Percentiles rank a stretch among this genome's conserved stretches.
Conservation (phyloP, 2,329 filamentous ascomycete species). For the Chaetomiaceae sp. region DNA sequence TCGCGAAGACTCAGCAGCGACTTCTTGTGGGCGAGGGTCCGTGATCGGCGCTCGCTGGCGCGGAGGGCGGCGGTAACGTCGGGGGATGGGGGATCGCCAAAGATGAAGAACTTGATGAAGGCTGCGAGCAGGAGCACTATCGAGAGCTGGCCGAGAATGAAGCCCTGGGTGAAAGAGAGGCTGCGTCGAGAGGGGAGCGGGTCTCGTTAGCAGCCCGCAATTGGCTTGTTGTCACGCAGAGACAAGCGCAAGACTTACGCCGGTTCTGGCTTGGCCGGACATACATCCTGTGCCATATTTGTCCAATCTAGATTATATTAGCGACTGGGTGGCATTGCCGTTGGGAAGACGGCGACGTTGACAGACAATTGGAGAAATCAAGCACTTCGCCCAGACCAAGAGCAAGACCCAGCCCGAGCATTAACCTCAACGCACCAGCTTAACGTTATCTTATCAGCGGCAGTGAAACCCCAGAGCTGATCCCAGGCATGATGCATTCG, state of each 20-base stretch:
- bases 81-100: constrained; percentile 83
- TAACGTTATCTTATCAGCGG: constrained; percentile 23
- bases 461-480: too few species aligned
- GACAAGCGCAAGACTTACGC: constrained; percentile 36
- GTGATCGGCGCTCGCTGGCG: constrained; percentile 67
- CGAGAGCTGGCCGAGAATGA: constrained; percentile 88
- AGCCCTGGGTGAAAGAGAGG: constrained; percentile 86
- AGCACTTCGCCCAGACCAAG: too few species aligned
- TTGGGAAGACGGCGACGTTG: too few species aligned
- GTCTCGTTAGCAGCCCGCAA: not conserved
- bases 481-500: too few species aligned
- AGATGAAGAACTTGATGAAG: constrained; percentile 99
- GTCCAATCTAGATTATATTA: too few species aligned
- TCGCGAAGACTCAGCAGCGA: constrained; percentile 62
- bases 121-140: constrained; percentile 85
- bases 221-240: not conserved
- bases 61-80: constrained; percentile 73
- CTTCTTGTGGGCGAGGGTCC: constrained; percentile 70
- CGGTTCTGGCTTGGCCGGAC: constrained; percentile 40
- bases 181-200: constrained; percentile 44
- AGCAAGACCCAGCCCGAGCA: too few species aligned
- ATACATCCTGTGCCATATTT: constrained; percentile 39
- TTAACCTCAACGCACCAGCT: too few species aligned
- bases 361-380: too few species aligned
- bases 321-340: too few species aligned